These are phyloP conservation scores for Capillidium heterosporum DNA, from an alignment of 371 early-diverging fungal species.

Conservation along the genomic window DNA sequence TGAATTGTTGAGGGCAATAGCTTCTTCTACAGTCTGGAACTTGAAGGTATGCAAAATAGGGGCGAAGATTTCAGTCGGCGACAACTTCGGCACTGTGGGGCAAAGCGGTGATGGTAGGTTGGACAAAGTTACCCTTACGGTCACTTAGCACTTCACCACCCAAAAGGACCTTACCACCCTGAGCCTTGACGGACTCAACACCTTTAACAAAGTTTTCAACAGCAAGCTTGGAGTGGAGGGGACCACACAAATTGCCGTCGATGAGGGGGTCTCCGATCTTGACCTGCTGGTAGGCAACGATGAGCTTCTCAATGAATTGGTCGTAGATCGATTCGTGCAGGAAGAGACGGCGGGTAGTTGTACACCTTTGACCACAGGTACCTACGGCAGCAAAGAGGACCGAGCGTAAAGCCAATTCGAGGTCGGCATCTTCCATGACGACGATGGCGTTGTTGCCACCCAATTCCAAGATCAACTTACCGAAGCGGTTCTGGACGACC, in stretches of 20 bases:
- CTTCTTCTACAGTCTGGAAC: conserved; percentile 67
- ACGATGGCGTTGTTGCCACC: conserved; percentile 95
- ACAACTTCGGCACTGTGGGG: conserved; percentile 54
- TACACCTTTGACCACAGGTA: conserved; percentile 93
- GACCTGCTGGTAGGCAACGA: conserved; percentile 75
- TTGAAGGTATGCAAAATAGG: conserved; percentile 84
- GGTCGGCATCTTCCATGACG: conserved; percentile 83
- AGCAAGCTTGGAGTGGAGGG: conserved; percentile 74
- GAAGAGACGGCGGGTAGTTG: conserved; percentile 83
- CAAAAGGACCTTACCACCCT: conserved; percentile 74
- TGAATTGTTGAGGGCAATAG: conserved; percentile 72
- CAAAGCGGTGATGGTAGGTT: conserved; percentile 81
- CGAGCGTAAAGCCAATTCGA: conserved; percentile 76
- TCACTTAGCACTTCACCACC: conserved; percentile 61
- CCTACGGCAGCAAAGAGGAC: conserved; percentile 93
- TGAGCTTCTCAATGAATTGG: conserved; percentile 50
- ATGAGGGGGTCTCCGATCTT: conserved; percentile 80
- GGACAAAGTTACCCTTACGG: conserved; percentile 77
- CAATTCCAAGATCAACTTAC: conserved; percentile 70
- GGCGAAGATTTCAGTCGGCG: conserved; percentile 87
- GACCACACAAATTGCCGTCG: conserved; percentile 75
- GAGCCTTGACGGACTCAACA: conserved; percentile 48
- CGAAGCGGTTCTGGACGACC: conserved; percentile 75
- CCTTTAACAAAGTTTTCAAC: conserved; percentile 58
- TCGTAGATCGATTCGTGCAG: conserved; percentile 86